Percentiles rank a stretch among this genome's conserved stretches.
Evolutionary conservation across 208 protist species (phyloP).

Genomic region (Trypanosoma congolense): DNA sequence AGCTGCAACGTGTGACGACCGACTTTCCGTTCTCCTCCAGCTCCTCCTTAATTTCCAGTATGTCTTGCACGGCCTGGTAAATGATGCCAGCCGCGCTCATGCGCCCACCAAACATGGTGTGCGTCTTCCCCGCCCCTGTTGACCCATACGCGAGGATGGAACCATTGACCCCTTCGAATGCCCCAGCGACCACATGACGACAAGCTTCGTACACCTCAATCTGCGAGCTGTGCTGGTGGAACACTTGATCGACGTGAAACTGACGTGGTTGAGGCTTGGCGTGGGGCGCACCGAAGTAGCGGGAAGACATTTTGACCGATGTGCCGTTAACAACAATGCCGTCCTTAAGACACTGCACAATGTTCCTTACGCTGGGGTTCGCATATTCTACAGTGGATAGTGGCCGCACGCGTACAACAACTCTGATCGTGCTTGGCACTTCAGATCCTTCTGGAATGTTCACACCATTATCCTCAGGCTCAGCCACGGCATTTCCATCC

Average conservation of each 20-base stretch:
- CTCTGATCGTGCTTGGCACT: constrained; percentile 49
- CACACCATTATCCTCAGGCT: too few species aligned
- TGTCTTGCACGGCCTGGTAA: constrained; percentile 73
- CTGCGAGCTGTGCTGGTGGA: constrained; percentile 61
- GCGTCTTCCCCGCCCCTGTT: constrained; percentile 86
- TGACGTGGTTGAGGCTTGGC: constrained; percentile 34
- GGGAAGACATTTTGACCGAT: constrained; percentile 1
- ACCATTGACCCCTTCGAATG: constrained; percentile 81
- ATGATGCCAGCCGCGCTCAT: constrained; percentile 74
- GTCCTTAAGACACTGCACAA: constrained; percentile 64
- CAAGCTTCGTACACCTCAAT: constrained; percentile 72
- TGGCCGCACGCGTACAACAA: constrained; percentile 69
- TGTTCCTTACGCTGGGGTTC: constrained; percentile 47
- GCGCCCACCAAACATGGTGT: constrained; percentile 86
- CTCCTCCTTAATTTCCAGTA: constrained; percentile 63
- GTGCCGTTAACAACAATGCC: constrained; percentile 45
- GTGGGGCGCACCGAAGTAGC: constrained; percentile 19
- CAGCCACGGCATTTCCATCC: too few species aligned
- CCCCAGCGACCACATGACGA: constrained; percentile 50
- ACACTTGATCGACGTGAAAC: constrained; percentile 69
- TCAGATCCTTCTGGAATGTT: too few species aligned
- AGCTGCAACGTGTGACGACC: constrained; percentile 61
- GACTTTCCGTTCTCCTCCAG: constrained; percentile 48
- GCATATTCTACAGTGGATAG: constrained; percentile 63
- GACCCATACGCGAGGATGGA: constrained; percentile 86